Base-by-base conservation (phyloP, 768 basidiomycete genomes). In the Tylopilus subfusipes region DNA sequence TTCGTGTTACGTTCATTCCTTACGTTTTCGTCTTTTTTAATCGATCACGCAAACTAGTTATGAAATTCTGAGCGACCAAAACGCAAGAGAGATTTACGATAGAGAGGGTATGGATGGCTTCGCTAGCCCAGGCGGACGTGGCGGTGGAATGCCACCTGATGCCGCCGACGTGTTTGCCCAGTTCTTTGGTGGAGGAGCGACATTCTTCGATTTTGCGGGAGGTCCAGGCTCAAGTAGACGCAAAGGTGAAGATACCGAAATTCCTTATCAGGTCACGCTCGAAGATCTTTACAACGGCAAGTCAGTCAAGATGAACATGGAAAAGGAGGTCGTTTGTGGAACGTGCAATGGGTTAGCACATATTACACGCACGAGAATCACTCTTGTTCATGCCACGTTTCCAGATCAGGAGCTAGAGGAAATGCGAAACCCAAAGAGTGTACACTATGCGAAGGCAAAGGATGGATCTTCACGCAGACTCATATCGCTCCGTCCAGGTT, bases 281-380 rank as follows among this genome's bases (percentile, higher is more conserved):
- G 95, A 97, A 71, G 95, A 98, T 68, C 75, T 95, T 21, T 98
- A 93, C 72, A 90, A 88, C 53, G 96, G 95, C 29, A 95, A 94
- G 72, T 81, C 80, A 11, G 86, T 94, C 53, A 90, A 86, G 67
- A 84, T 98, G 76, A 90, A 84, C 62, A 82, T 97, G 77, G 93
- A 96, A 72, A 86, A 91, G 63, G 85, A 93, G 66, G 73, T 86
- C 10, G 73, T 90, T 2, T 98, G 96, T 69, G 76, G 76, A 14
- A 72, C 74, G 13, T 98, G 96, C 70, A 85, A 85, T 68, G 96
- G 95, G 88, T 89, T 63, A 42, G 73, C 60, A 50, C 12, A 38
- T 55, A 8, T 2, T 39, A 40, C 13, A n/a, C 29, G 25, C 40
- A 16, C 14, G 34, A n/a, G 10, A n/a, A 24, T 42, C 25, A 18